Evolutionary conservation across 495 filamentous ascomycete species (phyloP).

Genomic region (Cairneyella variabilis): DNA sequence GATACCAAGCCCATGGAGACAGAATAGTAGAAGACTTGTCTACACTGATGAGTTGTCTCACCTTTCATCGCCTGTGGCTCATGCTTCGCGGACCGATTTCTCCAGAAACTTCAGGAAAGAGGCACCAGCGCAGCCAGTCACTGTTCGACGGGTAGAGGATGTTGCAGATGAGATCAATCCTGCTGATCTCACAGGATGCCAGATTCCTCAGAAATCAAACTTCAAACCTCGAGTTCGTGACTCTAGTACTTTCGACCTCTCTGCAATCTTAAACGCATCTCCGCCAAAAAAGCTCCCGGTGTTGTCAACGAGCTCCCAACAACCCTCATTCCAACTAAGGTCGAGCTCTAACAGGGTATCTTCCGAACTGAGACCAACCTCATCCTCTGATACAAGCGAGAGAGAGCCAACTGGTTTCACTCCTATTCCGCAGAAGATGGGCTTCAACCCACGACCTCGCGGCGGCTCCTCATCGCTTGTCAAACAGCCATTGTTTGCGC

Average conservation of each 20-base stretch:
- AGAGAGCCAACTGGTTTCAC: conserved; percentile 12
- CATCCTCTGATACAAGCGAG: neutral
- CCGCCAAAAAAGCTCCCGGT: conserved; percentile 19
- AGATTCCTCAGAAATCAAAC: conserved; percentile 45
- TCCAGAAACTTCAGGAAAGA: conserved; percentile 2
- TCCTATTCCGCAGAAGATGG: conserved; percentile 41
- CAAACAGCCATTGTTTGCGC: neutral
- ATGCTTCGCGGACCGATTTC: neutral
- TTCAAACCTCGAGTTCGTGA: conserved; percentile 44
- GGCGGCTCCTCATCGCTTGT: conserved; percentile 9
- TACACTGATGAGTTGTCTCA: conserved; percentile 27
- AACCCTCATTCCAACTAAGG: neutral
- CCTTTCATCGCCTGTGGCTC: conserved; percentile 3
- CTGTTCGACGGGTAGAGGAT: conserved; percentile 6
- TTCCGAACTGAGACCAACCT: neutral
- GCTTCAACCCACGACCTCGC: conserved; percentile 43
- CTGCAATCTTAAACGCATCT: conserved; percentile 19
- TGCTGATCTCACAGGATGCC: conserved; percentile 19
- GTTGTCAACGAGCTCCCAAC: conserved; percentile 10
- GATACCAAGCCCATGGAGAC: conserved; percentile 42
- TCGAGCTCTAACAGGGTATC: conserved; percentile 2
- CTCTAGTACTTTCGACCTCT: conserved; percentile 21
- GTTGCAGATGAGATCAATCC: neutral
- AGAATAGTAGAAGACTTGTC: conserved; percentile 26
- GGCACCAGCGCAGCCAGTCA: conserved; percentile 3